These are phyloP conservation scores for Leccinum angustisporum DNA, from an alignment of 1,284 basidiomycete genomes.

Conservation along the genomic window DNA sequence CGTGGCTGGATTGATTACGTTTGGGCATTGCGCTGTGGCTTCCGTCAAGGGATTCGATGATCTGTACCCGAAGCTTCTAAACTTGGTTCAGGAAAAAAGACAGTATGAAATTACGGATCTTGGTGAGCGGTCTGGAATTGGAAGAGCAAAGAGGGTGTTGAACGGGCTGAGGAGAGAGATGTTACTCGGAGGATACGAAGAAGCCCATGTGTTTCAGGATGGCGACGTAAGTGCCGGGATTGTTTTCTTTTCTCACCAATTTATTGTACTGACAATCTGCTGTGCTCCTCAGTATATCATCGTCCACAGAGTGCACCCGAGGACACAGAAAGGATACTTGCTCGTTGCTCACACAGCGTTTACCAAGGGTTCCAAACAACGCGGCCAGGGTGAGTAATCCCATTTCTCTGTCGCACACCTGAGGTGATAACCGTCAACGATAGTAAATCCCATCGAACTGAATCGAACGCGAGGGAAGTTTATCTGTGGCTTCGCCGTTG, in stretches of 20 bases:
- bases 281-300: conserved; percentile 68
- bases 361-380: conserved; percentile 72
- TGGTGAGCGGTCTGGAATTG: conserved; percentile 67
- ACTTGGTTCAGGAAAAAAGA: conserved; percentile 83
- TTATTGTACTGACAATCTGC: conserved; percentile 5
- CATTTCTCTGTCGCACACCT: background rate
- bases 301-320: conserved; percentile 86
- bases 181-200: conserved; percentile 77
- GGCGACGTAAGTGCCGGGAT: conserved; percentile 71
- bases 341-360: conserved; percentile 91
- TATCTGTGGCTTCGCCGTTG: conserved; percentile 75
- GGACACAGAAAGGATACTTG: conserved; percentile 88
- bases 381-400: conserved; percentile 64
- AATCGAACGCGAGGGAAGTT: conserved; percentile 77
- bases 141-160: conserved; percentile 77
- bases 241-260: background rate
- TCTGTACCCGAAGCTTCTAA: conserved; percentile 87
- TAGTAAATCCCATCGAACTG: conserved; percentile 83
- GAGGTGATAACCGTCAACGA: conserved; percentile 1
- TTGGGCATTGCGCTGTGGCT: conserved; percentile 83
- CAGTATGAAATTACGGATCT: conserved; percentile 65
- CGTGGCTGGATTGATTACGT: conserved; percentile 85
- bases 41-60: conserved; percentile 97
- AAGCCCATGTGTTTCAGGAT: conserved; percentile 95
- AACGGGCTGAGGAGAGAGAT: conserved; percentile 90